A percentile compares a stretch with the other conserved stretches of the same genome.
These are phyloP conservation scores for Schwanniomyces polymorphus DNA, from an alignment of 805 yeast genomes.

Conservation along the genomic window DNA sequence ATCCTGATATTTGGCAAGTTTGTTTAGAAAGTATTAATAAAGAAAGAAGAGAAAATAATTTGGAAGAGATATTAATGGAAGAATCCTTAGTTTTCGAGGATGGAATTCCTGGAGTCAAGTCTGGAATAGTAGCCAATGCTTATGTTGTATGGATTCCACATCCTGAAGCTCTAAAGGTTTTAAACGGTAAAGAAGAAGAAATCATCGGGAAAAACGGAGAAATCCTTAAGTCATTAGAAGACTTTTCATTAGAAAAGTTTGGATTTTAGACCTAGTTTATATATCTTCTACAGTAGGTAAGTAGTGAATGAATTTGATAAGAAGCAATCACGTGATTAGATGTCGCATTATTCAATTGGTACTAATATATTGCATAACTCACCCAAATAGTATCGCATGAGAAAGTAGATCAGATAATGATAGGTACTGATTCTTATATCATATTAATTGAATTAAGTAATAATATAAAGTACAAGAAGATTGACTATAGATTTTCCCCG, in stretches of 20 bases:
- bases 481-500: conserved; percentile 33
- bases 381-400: background rate
- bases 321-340: background rate
- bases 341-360: background rate
- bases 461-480: background rate
- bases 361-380: background rate
- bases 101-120: conserved; percentile 86
- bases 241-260: conserved; percentile 43
- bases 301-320: background rate
- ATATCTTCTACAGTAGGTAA: background rate
- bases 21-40: conserved; percentile 72
- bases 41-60: conserved; percentile 42
- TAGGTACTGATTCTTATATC: conserved; percentile 43
- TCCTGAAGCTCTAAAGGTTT: conserved; percentile 58
- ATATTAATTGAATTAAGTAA: conserved; percentile 26
- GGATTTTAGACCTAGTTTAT: conserved; percentile 2
- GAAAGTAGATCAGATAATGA: conserved; percentile 18
- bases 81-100: conserved; percentile 94
- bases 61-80: conserved; percentile 56
- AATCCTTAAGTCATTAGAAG: conserved; percentile 48
- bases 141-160: conserved; percentile 96
- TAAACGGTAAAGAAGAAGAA: conserved; percentile 50
- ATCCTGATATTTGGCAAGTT: conserved; percentile 87
- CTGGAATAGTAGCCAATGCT: conserved; percentile 83
- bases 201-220: conserved; percentile 60